Base-by-base conservation (phyloP, 2,329 filamentous ascomycete species). In the Geoglossum cookeanum region DNA sequence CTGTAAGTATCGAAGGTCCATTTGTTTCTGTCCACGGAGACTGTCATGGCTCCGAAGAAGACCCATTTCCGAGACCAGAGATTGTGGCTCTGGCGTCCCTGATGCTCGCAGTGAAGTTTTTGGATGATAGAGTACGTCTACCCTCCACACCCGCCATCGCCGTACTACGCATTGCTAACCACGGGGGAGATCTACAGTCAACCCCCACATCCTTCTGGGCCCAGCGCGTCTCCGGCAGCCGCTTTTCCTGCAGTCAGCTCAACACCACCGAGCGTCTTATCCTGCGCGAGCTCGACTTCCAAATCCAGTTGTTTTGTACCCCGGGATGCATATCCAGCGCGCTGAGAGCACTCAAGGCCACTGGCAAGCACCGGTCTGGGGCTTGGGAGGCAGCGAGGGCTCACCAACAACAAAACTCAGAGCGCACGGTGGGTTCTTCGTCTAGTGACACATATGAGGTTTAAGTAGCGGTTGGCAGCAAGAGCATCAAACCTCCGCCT, bases 31-130 rank as follows among this genome's bases (percentile, higher is more conserved):
- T 45, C 57, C 45, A 44, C 44, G 22, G 47, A 47, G 65, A 61
- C 65, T 65, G 15, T 55, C 61, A 63, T 60, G 63, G 61, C n/a
- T 58, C 56, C 54, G 44, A 58, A 55, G 70, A 72, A 49, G 78
- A 83, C 67, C 80, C 82, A 66, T 74, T 74, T 11, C 74, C 84
- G 59, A 71, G 70, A 59, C 80, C 80, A 56, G 81, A 84, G 65
- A 65, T 84, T 59, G 80, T 84, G 61, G 72, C 81, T 55, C 71
- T 84, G n/a, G 73, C 76, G 1, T 78, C 81, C 0, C 70, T 85
- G 17, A 71, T 82, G 60, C 78, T 84, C 56, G 79, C 81, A n/a
- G 71, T 75, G 64, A 84, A 85, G 68, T 84, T 84, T 63, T 72
- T 77, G 49, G 78, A 83, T 62, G 81, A 85, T 68, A 69, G 17